Percentiles rank a stretch among this genome's conserved stretches.
These are phyloP conservation scores for Quercus engelmannii DNA, from an alignment of 306 rosid genomes.

Conservation along the genomic window DNA sequence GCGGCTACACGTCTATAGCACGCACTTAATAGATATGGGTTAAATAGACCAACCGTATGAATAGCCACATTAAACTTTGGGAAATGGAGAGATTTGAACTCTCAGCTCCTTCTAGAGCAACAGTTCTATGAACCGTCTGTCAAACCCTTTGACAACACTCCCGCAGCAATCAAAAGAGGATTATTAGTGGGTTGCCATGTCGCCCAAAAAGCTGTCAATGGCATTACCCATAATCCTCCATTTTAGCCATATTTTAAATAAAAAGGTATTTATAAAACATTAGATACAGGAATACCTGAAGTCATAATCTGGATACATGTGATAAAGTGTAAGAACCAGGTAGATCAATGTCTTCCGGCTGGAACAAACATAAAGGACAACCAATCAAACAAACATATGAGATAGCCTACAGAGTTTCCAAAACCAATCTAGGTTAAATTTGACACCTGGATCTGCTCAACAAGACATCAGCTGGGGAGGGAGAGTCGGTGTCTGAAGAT, in stretches of 20 bases:
- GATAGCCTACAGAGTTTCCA: constrained; percentile 24
- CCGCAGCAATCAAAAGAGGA: constrained; percentile 65
- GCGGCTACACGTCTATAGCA: constrained; percentile 17
- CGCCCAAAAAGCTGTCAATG: constrained; percentile 95
- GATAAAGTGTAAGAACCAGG: constrained; percentile 87
- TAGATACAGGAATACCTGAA: constrained; percentile 81
- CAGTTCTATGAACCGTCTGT: constrained; percentile 87
- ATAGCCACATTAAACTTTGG: constrained; percentile 48
- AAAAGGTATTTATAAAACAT: constrained; percentile 12
- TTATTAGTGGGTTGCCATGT: constrained; percentile 91
- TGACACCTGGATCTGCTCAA: constrained; percentile 73
- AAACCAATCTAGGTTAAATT: constrained; percentile 25
- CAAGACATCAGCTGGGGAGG: constrained; percentile 62
- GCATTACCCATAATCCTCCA: constrained; percentile 99
- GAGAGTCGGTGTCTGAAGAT: constrained; percentile 69
- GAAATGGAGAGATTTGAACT: constrained; percentile 99
- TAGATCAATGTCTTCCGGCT: constrained; percentile 95
- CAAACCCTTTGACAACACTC: constrained; percentile 99
- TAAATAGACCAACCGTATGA: constrained; percentile 20
- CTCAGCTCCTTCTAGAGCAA: constrained; percentile 97
- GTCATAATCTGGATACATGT: constrained; percentile 93
- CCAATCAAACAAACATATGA: constrained; percentile 24
- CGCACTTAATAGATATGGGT: neutral
- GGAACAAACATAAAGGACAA: constrained; percentile 37
- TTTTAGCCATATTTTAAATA: constrained; percentile 12